Evolutionary conservation across 352 stramenopile species (phyloP), one percentile per base, ranked within the genome.

Genomic region (Pythium phragmiticola): DNA sequence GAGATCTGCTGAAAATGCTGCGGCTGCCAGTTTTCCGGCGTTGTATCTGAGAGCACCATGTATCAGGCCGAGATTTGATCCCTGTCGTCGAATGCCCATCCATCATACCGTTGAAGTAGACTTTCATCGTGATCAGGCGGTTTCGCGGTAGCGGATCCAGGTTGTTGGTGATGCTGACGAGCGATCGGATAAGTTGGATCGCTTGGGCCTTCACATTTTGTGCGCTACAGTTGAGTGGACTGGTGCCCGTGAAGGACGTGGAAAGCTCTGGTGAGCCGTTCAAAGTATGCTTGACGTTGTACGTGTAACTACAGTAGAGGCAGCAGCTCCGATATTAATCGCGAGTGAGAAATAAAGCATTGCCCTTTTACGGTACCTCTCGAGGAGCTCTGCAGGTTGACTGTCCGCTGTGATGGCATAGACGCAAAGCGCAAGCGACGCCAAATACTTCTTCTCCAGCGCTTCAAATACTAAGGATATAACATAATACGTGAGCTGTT

Each of bases 101-200:
- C 13, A 23, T 58, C 46, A 26, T 69, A 81, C 74, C 57, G 33
- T 81, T 78, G 62, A 76, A 78, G 23, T 52, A 53, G 2, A 81
- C 26, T 51, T 78, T 81, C 67, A 81, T 81, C 14, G 74, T 81
- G 51, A 81, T 66, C 21, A 78, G 50, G 0, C 74, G 70, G 50
- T 70, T 76, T 13, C 41, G 45, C 30, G 74, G 74, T 13, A 81
- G 55, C 9, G 74, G 69, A 33, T 78, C 69, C 0, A 81, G 52
- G 28, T 70, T 74, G 57, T 78, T 81, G 11, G 69, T 75, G 57
- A 78, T 78, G 52, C 69, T 78, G 3, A 81, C 68, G 56, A 81
- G 71, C 21, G 72, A 77, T 19, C 74, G 70, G 50, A 81, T 78
- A 33, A 81, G 66, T 55, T 78, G 70, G 55, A 81, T 76, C 14